A percentile compares a stretch with the other conserved stretches of the same genome.
These are phyloP conservation scores for Tulasnella sp. DNA, from an alignment of 768 basidiomycete species.

Conservation along the genomic window DNA sequence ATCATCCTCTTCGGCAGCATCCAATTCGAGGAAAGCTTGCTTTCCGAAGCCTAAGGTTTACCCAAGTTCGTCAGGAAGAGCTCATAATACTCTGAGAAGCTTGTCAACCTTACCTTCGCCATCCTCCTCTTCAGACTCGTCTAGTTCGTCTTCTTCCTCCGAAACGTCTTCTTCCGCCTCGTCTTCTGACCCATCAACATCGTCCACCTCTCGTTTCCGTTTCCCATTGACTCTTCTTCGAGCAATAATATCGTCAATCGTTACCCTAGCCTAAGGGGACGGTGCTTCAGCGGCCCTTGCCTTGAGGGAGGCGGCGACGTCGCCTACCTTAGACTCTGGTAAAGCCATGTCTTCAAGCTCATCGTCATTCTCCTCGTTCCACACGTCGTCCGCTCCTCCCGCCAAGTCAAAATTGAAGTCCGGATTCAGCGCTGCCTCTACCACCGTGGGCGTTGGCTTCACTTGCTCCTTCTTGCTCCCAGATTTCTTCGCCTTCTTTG, in stretches of 20 bases:
- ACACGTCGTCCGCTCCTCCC: conserved; percentile 65
- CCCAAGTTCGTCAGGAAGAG: conserved; percentile 26
- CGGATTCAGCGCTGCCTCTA: conserved; percentile 65
- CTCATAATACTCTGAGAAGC: not conserved
- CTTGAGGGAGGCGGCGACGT: not conserved
- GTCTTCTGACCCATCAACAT: conserved; percentile 28
- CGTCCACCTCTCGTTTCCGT: conserved; percentile 52
- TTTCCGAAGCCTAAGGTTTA: not conserved
- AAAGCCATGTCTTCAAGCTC: not conserved
- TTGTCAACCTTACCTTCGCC: not conserved
- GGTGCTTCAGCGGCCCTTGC: not conserved
- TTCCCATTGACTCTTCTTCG: conserved; percentile 43
- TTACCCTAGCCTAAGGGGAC: conserved; percentile 68
- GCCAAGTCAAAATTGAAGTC: conserved; percentile 77
- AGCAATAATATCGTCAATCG: conserved; percentile 89
- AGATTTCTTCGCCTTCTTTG: conserved; percentile 6
- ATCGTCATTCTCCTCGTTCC: conserved; percentile 35
- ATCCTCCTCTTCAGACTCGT: conserved; percentile 41
- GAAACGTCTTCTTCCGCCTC: conserved; percentile 36
- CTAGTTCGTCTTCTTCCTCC: conserved; percentile 34
- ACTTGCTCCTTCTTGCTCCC: conserved; percentile 3
- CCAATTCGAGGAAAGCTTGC: not conserved
- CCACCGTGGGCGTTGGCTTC: conserved; percentile 34
- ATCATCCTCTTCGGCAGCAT: conserved; percentile 38
- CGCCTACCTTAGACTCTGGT: not conserved